Conservation (phyloP, 2,329 filamentous ascomycete genomes). For the Ophiostoma ips region DNA sequence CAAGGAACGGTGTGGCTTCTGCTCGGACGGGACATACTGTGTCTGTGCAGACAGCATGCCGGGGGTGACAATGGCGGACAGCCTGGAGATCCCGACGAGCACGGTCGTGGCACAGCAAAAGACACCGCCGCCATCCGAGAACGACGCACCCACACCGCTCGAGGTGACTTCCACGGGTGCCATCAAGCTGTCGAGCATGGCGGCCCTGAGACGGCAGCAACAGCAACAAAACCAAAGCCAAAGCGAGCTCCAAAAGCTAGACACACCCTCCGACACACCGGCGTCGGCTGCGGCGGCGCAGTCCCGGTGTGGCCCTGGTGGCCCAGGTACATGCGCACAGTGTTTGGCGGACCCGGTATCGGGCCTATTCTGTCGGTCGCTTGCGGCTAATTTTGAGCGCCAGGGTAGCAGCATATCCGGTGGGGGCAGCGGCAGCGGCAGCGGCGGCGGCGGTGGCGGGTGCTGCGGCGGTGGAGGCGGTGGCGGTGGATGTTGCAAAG, state of each 20-base stretch:
- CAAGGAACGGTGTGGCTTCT: slow-evolving; percentile 68
- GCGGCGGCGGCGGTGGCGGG: slow-evolving; percentile 46
- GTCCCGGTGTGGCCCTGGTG: slow-evolving; percentile 45
- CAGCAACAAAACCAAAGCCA: slow-evolving; percentile 8
- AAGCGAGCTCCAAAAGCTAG: slow-evolving; percentile 12
- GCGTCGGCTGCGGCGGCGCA: slow-evolving; percentile 16
- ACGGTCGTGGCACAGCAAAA: slow-evolving; percentile 31
- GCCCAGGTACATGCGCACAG: slow-evolving; percentile 66
- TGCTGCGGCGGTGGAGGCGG: slow-evolving; percentile 49
- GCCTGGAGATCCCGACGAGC: slow-evolving; percentile 19
- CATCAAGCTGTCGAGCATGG: slow-evolving; percentile 41
- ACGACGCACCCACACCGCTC: slow-evolving; percentile 42
- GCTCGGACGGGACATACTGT: slow-evolving; percentile 68
- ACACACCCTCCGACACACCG: slow-evolving; percentile 14
- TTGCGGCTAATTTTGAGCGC: slow-evolving; percentile 50
- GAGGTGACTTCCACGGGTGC: slow-evolving; percentile 46
- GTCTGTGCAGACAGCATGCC: slow-evolving; percentile 53
- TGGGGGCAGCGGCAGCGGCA: slow-evolving; percentile 29
- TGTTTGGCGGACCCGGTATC: slow-evolving; percentile 66
- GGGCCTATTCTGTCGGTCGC: slow-evolving; percentile 68
- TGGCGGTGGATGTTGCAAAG: slow-evolving; percentile 54
- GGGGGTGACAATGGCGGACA: slow-evolving; percentile 22
- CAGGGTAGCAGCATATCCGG: slow-evolving; percentile 15
- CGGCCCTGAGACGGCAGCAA: slow-evolving; percentile 20
- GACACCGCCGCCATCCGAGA: slow-evolving; percentile 47